These are phyloP conservation scores for Saccharomyces mikatae DNA, from an alignment of 805 yeast genomes.

Conservation along the genomic window DNA sequence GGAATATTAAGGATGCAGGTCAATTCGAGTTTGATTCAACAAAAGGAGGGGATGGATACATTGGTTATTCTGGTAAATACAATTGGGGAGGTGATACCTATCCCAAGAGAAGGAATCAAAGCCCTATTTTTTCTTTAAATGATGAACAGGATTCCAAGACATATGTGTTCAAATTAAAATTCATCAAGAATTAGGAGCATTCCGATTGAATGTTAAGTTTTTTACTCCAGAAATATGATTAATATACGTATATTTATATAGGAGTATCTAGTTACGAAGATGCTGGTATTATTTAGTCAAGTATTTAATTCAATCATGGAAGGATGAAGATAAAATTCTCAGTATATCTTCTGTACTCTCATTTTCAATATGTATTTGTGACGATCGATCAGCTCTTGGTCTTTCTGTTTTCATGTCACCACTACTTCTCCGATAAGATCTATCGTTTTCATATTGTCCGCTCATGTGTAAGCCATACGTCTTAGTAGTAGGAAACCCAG, in stretches of 20 bases:
- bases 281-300: neutral
- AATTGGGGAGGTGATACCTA: constrained; percentile 49
- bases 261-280: neutral
- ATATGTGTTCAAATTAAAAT: constrained; percentile 33
- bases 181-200: constrained; percentile 14
- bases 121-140: constrained; percentile 37
- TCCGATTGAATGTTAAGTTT: neutral
- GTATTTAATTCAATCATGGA: neutral
- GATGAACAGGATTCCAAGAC: constrained; percentile 29
- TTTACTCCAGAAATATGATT: neutral
- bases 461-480: neutral
- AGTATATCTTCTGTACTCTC: neutral
- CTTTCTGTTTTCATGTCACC: neutral
- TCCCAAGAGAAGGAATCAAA: constrained; percentile 41
- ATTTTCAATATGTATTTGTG: neutral
- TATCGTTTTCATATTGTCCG: neutral
- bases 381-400: neutral
- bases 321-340: neutral
- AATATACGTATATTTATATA: constrained; percentile 1
- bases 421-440: neutral
- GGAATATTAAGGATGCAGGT: constrained; percentile 31
- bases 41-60: constrained; percentile 33
- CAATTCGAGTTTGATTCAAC: constrained; percentile 45
- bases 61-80: constrained; percentile 55
- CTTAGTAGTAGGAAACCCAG: neutral